Evolutionary conservation across 495 filamentous ascomycete genomes (phyloP).

Genomic region (Neurospora tetrasperma): DNA sequence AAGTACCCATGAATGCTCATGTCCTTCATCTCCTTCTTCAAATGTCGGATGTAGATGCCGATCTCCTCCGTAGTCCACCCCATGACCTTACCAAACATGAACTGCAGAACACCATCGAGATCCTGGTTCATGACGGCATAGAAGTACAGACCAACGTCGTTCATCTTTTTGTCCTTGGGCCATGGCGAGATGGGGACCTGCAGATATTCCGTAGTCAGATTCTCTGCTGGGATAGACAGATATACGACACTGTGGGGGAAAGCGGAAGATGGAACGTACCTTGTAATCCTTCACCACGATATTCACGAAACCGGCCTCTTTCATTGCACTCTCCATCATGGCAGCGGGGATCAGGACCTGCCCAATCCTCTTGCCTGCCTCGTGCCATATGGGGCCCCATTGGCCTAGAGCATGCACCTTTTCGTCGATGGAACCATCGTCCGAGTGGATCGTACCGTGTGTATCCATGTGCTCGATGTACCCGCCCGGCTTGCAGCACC

Average conservation of each 20-base stretch:
- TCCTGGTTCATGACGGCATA: slow-evolving; percentile 18
- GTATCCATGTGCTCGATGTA: slow-evolving; percentile 19
- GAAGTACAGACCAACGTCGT: slow-evolving; percentile 33
- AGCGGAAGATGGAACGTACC: background rate
- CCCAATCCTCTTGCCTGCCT: slow-evolving; percentile 9
- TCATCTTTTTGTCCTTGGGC: slow-evolving; percentile 31
- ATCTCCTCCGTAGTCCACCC: slow-evolving; percentile 15
- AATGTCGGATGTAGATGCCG: background rate
- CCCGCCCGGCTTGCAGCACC: slow-evolving; percentile 28
- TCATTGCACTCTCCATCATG: slow-evolving; percentile 46
- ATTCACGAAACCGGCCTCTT: slow-evolving; percentile 47
- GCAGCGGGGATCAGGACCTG: slow-evolving; percentile 18
- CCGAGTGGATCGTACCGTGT: background rate
- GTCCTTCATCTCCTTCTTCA: background rate
- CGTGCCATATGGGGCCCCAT: slow-evolving; percentile 21
- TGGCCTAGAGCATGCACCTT: slow-evolving; percentile 16
- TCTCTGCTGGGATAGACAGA: no score
- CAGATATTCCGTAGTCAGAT: background rate
- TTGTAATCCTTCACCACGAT: slow-evolving; percentile 20
- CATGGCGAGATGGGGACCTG: background rate
- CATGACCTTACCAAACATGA: slow-evolving; percentile 21
- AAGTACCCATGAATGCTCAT: slow-evolving; percentile 8
- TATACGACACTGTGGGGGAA: no score
- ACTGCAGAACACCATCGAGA: slow-evolving; percentile 13
- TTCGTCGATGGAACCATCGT: background rate